Conservation (phyloP, 1,284 basidiomycete species). For the Ustilago curta region DNA sequence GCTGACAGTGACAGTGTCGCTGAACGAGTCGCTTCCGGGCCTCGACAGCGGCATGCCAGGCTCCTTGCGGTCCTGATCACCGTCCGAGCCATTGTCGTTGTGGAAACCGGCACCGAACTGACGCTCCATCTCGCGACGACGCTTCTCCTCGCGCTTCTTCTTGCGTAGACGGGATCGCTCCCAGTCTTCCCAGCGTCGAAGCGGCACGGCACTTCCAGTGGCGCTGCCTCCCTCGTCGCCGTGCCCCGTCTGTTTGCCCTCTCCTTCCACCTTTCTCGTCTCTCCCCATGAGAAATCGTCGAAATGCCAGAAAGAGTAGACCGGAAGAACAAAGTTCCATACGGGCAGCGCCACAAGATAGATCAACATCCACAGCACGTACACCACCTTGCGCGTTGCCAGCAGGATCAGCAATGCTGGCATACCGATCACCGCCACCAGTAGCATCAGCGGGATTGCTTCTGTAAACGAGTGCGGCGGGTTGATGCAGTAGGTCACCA, state of each 20-base stretch:
- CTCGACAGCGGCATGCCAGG: constrained; percentile 35
- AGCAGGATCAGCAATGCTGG: constrained; percentile 92
- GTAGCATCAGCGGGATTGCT: constrained; percentile 91
- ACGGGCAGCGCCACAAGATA: constrained; percentile 78
- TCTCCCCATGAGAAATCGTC: constrained; percentile 99
- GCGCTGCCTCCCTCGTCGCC: constrained; percentile 75
- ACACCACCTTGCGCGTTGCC: constrained; percentile 92
- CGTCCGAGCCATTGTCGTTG: constrained; percentile 72
- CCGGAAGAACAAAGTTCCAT: constrained; percentile 76
- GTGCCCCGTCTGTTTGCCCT: constrained; percentile 76
- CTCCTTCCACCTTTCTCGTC: constrained; percentile 89
- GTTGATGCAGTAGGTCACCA: constrained; percentile 80
- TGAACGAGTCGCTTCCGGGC: constrained; percentile 48
- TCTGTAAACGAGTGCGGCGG: constrained; percentile 89
- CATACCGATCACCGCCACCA: constrained; percentile 89
- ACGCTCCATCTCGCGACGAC: constrained; percentile 70
- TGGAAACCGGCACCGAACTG: constrained; percentile 77
- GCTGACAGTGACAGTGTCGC: constrained; percentile 37
- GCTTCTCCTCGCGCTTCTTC: constrained; percentile 86
- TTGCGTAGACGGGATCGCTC: constrained; percentile 95
- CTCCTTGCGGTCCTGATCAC: constrained; percentile 47
- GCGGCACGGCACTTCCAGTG: constrained; percentile 78
- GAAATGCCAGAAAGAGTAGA: constrained; percentile 99
- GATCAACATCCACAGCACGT: constrained; percentile 97
- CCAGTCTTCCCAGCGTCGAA: constrained; percentile 99